Percentiles rank a stretch among this genome's conserved stretches.
phyloP scores from a whole-genome alignment of 2,329 filamentous ascomycete genomes.

The Catunica adiposa region DNA sequence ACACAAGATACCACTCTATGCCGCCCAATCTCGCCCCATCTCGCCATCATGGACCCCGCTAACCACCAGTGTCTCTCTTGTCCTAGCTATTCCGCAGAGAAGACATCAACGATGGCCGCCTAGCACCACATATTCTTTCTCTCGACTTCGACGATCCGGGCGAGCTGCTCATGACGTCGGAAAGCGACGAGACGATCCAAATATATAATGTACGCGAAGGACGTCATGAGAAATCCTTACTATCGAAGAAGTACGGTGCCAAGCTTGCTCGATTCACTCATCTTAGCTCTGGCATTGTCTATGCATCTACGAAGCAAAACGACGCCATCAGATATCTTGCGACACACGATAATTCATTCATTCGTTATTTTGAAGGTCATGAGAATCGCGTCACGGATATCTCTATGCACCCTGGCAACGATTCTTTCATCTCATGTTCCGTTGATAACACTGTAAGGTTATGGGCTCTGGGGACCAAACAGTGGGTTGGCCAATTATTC shows the following conservation, averaged over 20 bases:
- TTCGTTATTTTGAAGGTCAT: conserved; percentile 91
- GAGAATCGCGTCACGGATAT: conserved; percentile 70
- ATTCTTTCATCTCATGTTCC: conserved; percentile 84
- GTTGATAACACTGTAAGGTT: conserved; percentile 81
- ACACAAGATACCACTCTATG: too few species aligned
- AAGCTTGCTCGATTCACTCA: conserved; percentile 92
- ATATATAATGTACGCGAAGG: conserved; percentile 90
- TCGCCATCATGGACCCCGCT: background rate
- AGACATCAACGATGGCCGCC: conserved; percentile 34
- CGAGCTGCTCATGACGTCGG: conserved; percentile 77
- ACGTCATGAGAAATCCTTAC: conserved; percentile 70
- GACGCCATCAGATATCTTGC: conserved; percentile 73
- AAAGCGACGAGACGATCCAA: conserved; percentile 88
- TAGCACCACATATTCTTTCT: conserved; percentile 57
- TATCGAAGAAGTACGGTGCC: conserved; percentile 93
- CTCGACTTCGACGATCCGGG: conserved; percentile 94
- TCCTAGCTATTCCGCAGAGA: conserved; percentile 42
- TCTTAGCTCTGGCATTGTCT: conserved; percentile 76
- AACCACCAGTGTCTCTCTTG: background rate
- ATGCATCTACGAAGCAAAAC: conserved; percentile 90
- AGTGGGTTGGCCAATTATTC: conserved; percentile 64
- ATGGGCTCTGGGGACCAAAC: conserved; percentile 73
- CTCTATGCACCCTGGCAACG: conserved; percentile 66
- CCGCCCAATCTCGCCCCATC: background rate
- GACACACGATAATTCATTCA: conserved; percentile 89